Percentiles rank a stretch among this genome's conserved stretches.
These are phyloP conservation scores for Prunella vulgaris DNA, from an alignment of 257 asterid species.

Conservation along the genomic window DNA sequence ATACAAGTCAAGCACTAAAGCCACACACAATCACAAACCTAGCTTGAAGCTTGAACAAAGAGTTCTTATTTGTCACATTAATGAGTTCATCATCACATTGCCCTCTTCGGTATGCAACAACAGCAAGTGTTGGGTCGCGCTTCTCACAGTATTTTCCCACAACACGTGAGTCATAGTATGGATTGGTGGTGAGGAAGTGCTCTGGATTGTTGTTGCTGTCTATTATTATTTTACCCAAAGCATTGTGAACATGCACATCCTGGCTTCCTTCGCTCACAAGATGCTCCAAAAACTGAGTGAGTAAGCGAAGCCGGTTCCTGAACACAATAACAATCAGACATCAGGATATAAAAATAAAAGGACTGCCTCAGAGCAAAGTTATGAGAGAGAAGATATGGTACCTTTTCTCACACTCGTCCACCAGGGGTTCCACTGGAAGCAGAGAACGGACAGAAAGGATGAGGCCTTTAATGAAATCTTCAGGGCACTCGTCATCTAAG, in stretches of 20 bases:
- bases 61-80: conserved; percentile 84
- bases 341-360: conserved; percentile 17
- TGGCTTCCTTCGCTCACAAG: conserved; percentile 99
- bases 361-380: conserved; percentile 1
- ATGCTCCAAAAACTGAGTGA: conserved; percentile 95
- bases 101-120: conserved; percentile 92
- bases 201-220: conserved; percentile 98
- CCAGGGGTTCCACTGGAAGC: conserved; percentile 93
- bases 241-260: conserved; percentile 97
- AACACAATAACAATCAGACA: conserved; percentile 16
- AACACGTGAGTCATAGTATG: conserved; percentile 87
- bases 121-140: conserved; percentile 98
- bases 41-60: conserved; percentile 88
- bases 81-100: conserved; percentile 94
- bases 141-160: conserved; percentile 97
- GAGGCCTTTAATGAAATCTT: conserved; percentile 91
- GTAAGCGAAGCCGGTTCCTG: conserved; percentile 93
- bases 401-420: conserved; percentile 98
- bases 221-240: conserved; percentile 91
- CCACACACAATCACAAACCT: conserved; percentile 48
- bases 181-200: conserved; percentile 94
- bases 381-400: conserved; percentile 12
- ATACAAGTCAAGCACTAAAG: conserved; percentile 11
- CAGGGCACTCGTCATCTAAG: conserved; percentile 92
- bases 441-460: conserved; percentile 91